Percentiles rank a stretch among this genome's conserved stretches.
phyloP scores from a whole-genome alignment of 768 basidiomycete genomes.

The Hygrophoropsis aurantiaca region DNA sequence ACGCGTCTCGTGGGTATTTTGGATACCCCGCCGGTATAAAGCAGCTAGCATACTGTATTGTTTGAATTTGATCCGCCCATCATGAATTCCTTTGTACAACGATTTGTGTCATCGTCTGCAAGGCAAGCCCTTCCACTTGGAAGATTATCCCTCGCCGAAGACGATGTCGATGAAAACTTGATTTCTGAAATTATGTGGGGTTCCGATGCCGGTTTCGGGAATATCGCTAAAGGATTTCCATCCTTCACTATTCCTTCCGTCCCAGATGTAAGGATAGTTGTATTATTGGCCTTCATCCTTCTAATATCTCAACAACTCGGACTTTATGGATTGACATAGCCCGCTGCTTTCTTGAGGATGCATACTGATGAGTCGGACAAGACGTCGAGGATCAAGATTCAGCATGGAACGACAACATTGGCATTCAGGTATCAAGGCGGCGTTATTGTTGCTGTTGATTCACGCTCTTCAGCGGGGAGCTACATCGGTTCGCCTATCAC shows the following conservation, averaged over 20 bases:
- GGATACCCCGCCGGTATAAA: too few species aligned
- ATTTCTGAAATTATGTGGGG: constrained; percentile 41
- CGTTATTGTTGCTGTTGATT: constrained; percentile 67
- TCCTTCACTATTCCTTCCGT: constrained; percentile 42
- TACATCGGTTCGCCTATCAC: constrained; percentile 51
- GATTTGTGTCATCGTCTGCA: constrained; percentile 31
- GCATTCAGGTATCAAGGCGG: constrained; percentile 67
- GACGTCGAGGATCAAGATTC: constrained; percentile 61
- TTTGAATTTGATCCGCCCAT: too few species aligned
- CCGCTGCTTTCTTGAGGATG: constrained; percentile 52
- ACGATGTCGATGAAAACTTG: constrained; percentile 29
- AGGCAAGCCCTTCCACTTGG: constrained; percentile 26
- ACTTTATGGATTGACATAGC: constrained; percentile 36
- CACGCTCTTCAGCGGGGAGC: constrained; percentile 62
- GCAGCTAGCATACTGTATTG: too few species aligned
- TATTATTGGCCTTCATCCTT: background rate
- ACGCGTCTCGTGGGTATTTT: too few species aligned
- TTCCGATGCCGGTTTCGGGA: constrained; percentile 43
- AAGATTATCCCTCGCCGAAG: constrained; percentile 7
- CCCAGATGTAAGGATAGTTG: constrained; percentile 35
- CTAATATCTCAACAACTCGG: too few species aligned
- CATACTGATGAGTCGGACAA: constrained; percentile 65
- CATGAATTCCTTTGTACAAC: constrained; percentile 38
- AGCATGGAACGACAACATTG: constrained; percentile 68
- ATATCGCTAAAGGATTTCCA: constrained; percentile 36